Percentiles rank a stretch among this genome's conserved stretches.
These are phyloP conservation scores for Corchorus capsularis DNA, from an alignment of 345 rosid genomes.

Conservation along the genomic window DNA sequence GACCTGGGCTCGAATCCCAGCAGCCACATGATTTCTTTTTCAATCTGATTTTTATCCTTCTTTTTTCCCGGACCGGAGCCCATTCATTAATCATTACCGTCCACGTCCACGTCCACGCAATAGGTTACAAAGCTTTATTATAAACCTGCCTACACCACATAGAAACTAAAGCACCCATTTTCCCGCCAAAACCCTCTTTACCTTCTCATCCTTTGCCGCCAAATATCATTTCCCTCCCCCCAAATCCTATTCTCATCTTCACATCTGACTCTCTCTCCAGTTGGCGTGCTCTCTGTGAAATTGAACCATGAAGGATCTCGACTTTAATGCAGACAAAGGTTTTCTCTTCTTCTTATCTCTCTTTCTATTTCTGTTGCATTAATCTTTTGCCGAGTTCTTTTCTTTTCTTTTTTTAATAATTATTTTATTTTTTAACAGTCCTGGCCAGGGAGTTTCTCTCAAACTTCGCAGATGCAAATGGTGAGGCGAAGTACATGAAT, in stretches of 20 bases:
- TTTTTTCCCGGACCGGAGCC: no score
- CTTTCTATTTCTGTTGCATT: not conserved
- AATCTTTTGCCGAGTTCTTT: not conserved
- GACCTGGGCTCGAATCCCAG: constrained; percentile 94
- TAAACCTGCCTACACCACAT: not conserved
- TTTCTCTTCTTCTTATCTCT: not conserved
- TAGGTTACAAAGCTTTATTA: not conserved
- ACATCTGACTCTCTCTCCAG: not conserved
- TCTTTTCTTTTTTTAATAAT: not conserved
- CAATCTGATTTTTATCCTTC: no score
- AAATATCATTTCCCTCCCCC: constrained; percentile 8
- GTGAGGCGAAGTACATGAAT: constrained; percentile 74
- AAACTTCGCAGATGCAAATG: constrained; percentile 67
- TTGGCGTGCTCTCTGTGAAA: constrained; percentile 16
- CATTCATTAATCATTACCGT: no score
- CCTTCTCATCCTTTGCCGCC: constrained; percentile 26
- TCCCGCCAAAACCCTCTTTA: constrained; percentile 50
- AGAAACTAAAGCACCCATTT: constrained; percentile 16
- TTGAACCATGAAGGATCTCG: constrained; percentile 58
- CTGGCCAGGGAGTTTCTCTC: constrained; percentile 80
- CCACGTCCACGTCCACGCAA: not conserved
- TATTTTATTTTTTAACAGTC: constrained; percentile 29
- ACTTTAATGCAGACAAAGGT: constrained; percentile 71
- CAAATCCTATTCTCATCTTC: constrained; percentile 6
- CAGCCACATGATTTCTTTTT: constrained; percentile 47